Evolutionary conservation across 139 green algal genomes (phyloP).

Genomic region (Tetradesmus obliquus): DNA sequence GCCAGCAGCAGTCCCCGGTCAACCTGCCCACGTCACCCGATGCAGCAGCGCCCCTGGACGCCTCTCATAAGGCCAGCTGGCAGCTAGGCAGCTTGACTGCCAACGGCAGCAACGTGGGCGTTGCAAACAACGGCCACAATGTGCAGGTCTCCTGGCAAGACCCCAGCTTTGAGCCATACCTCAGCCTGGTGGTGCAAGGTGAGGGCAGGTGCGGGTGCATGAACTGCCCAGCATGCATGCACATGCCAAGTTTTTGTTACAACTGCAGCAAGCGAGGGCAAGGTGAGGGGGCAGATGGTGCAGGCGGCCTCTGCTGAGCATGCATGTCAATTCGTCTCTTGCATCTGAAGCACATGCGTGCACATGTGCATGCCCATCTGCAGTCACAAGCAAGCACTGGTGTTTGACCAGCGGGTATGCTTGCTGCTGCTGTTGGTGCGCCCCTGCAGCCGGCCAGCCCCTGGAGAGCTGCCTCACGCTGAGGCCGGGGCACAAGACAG

Average conservation of each 20-base stretch:
- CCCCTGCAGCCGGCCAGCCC: background rate
- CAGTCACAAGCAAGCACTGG: background rate
- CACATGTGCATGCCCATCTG: background rate
- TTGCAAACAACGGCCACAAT: conserved; percentile 7
- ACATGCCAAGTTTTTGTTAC: background rate
- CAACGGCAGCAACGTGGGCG: conserved; percentile 19
- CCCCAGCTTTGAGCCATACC: background rate
- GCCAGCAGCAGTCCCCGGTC: conserved; percentile 27
- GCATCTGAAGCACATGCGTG: background rate
- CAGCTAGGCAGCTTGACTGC: background rate
- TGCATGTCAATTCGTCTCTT: background rate
- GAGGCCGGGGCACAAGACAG: background rate
- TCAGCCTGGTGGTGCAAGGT: conserved; percentile 20
- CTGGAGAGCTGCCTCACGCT: background rate
- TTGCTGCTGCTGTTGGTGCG: background rate
- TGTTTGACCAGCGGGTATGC: background rate
- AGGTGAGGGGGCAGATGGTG: background rate
- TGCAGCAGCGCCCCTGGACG: background rate
- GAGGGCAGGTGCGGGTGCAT: background rate
- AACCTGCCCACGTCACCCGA: background rate
- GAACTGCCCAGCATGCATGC: background rate
- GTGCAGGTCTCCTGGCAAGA: conserved; percentile 17
- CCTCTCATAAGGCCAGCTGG: background rate
- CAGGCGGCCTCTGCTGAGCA: background rate
- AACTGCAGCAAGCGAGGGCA: too few species aligned